A percentile compares a stretch with the other conserved stretches of the same genome.
These are phyloP conservation scores for Psilocybe subaeruginosa DNA, from an alignment of 768 basidiomycete species.

Conservation along the genomic window DNA sequence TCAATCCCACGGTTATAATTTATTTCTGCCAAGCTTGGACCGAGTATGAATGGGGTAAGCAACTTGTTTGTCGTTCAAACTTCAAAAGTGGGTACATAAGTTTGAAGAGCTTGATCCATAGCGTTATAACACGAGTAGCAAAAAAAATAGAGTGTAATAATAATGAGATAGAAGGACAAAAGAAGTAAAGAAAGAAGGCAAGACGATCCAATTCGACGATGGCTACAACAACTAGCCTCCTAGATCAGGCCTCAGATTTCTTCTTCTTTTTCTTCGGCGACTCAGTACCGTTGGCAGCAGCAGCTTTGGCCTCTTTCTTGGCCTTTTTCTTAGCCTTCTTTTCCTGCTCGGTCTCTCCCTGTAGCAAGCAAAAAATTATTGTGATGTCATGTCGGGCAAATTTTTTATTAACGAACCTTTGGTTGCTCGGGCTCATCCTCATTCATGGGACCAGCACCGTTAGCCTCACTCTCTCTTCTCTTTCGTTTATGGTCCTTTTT, in stretches of 20 bases:
- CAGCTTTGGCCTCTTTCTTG: slow-evolving; percentile 73
- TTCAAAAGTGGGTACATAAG: not conserved
- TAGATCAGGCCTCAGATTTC: slow-evolving; percentile 43
- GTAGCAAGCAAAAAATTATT: slow-evolving; percentile 8
- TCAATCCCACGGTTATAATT: not conserved
- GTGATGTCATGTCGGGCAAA: slow-evolving; percentile 16
- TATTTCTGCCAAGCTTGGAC: too few species aligned
- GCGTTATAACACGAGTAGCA: slow-evolving; percentile 2
- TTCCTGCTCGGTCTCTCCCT: slow-evolving; percentile 82
- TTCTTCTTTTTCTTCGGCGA: slow-evolving; percentile 64
- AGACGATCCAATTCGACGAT: slow-evolving; percentile 13
- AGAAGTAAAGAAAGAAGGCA: slow-evolving; percentile 18
- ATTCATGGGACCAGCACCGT: slow-evolving; percentile 22
- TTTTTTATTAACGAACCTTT: slow-evolving; percentile 34
- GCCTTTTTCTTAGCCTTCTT: slow-evolving; percentile 81
- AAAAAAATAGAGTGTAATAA: slow-evolving; percentile 15
- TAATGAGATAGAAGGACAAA: slow-evolving; percentile 23
- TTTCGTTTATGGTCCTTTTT: slow-evolving; percentile 44
- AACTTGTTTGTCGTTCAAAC: too few species aligned
- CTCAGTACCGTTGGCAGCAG: slow-evolving; percentile 31
- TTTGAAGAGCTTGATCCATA: not conserved
- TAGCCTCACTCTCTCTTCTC: slow-evolving; percentile 43
- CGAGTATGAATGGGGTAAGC: too few species aligned
- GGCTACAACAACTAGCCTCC: slow-evolving; percentile 7
- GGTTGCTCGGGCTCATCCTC: slow-evolving; percentile 38